phyloP scores from a whole-genome alignment of 306 rosid species.

The Rubus parviflorus region DNA sequence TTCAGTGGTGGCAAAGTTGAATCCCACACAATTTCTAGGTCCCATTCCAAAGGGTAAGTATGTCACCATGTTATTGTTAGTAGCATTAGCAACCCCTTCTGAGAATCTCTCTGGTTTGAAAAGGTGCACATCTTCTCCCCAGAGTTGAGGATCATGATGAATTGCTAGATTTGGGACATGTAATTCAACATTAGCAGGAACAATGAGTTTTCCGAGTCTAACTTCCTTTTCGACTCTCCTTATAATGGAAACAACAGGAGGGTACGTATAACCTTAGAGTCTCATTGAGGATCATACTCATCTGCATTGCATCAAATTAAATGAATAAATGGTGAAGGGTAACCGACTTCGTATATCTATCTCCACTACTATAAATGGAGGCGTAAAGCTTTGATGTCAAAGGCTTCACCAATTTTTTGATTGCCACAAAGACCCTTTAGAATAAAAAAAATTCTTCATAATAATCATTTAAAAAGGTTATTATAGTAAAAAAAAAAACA shows the following conservation, averaged over 20 bases:
- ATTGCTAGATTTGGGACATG: conserved; percentile 1
- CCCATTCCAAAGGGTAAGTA: conserved; percentile 6
- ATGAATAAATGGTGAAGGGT: neutral
- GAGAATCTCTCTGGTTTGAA: conserved; percentile 7
- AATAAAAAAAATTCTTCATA: too few relatives aligned
- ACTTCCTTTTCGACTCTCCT: conserved; percentile 1
- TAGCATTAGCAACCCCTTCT: conserved; percentile 11
- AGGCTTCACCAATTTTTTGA: too few relatives aligned
- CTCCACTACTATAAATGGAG: too few relatives aligned
- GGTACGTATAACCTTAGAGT: neutral
- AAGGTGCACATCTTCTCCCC: conserved; percentile 4
- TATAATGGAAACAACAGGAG: conserved; percentile 2
- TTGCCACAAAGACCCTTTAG: too few relatives aligned
- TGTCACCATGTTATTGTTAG: neutral
- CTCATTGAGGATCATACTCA: neutral
- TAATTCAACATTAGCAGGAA: conserved; percentile 1
- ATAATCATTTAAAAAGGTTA: too few relatives aligned
- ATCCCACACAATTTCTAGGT: conserved; percentile 5
- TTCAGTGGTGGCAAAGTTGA: neutral
- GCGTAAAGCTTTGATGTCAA: too few relatives aligned
- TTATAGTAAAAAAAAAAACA: too few relatives aligned
- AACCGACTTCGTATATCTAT: too few relatives aligned
- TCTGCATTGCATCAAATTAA: neutral
- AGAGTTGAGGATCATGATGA: neutral
- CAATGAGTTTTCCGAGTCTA: neutral